Evolutionary conservation across 805 yeast species (phyloP).

Genomic region (Zygosaccharomyces kombuchaensis): DNA sequence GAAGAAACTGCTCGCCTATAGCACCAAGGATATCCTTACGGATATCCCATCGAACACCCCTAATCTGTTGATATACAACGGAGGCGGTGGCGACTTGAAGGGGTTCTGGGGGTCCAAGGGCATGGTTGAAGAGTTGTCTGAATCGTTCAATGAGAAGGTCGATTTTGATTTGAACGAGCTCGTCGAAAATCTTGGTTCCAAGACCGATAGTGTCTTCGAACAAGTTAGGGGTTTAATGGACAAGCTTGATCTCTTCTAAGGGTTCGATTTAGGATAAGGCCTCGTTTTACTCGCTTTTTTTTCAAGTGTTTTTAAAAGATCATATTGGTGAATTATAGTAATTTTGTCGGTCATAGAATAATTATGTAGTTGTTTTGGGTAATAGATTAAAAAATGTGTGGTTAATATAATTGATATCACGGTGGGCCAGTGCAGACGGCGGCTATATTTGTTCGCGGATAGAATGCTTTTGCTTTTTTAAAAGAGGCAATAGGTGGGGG

Average conservation of each 20-base stretch:
- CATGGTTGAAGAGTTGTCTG: slow-evolving; percentile 1
- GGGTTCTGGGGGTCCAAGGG: slow-evolving; percentile 50
- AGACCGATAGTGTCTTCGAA: slow-evolving; percentile 26
- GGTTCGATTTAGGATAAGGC: background rate
- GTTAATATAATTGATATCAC: too few species aligned
- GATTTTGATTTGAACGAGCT: slow-evolving; percentile 13
- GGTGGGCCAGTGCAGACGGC: too few species aligned
- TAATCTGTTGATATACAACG: slow-evolving; percentile 71
- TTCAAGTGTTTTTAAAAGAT: background rate
- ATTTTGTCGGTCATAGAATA: background rate
- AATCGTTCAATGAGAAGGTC: slow-evolving; percentile 7
- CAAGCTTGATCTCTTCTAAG: slow-evolving; percentile 23
- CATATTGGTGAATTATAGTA: background rate
- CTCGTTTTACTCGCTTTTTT: background rate
- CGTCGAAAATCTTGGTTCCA: slow-evolving; percentile 20
- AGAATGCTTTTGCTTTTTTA: too few species aligned
- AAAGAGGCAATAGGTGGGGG: too few species aligned
- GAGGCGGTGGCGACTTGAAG: slow-evolving; percentile 69
- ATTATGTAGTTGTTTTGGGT: background rate
- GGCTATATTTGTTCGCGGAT: too few species aligned
- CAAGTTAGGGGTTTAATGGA: slow-evolving; percentile 29
- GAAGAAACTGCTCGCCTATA: slow-evolving; percentile 66
- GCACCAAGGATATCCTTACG: slow-evolving; percentile 53
- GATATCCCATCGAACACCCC: slow-evolving; percentile 74
- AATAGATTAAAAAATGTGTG: background rate